Evolutionary conservation across 768 basidiomycete species (phyloP).

Genomic region (Boletus speciosus): DNA sequence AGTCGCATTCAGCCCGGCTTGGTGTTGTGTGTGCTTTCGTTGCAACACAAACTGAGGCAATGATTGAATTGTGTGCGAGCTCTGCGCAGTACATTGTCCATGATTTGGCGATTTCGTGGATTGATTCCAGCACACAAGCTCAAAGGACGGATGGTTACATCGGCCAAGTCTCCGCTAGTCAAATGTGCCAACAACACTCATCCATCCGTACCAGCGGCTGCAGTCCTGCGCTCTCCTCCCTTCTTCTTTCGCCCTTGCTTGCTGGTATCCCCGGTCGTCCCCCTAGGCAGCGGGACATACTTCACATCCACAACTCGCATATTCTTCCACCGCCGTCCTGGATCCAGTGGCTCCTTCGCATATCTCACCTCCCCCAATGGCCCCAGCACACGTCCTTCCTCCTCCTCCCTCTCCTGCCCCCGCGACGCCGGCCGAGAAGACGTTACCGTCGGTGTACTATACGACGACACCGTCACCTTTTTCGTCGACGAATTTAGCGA

Average conservation of each 20-base stretch:
- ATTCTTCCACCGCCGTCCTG: constrained; percentile 44
- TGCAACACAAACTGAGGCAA: neutral
- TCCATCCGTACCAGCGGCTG: neutral
- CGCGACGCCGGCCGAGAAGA: constrained; percentile 36
- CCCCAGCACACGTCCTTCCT: constrained; percentile 36
- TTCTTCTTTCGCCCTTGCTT: constrained; percentile 3
- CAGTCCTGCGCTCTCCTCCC: neutral
- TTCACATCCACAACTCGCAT: constrained; percentile 29
- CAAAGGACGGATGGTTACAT: too few species aligned
- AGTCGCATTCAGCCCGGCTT: neutral
- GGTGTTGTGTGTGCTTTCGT: neutral
- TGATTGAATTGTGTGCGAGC: neutral
- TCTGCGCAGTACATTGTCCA: too few species aligned
- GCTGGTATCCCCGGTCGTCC: neutral
- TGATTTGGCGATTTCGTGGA: neutral
- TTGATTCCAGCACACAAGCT: neutral
- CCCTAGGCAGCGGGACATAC: constrained; percentile 36
- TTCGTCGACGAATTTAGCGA: constrained; percentile 54
- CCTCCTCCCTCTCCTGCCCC: constrained; percentile 33
- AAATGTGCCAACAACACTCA: neutral
- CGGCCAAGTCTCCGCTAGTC: neutral
- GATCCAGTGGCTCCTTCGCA: constrained; percentile 28
- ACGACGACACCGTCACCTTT: constrained; percentile 53
- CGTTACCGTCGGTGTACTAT: constrained; percentile 34
- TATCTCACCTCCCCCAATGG: constrained; percentile 38